Percentiles rank a stretch among this genome's conserved stretches.
Conservation (phyloP, 805 yeast genomes). For the Pichia thaimueangensis region DNA sequence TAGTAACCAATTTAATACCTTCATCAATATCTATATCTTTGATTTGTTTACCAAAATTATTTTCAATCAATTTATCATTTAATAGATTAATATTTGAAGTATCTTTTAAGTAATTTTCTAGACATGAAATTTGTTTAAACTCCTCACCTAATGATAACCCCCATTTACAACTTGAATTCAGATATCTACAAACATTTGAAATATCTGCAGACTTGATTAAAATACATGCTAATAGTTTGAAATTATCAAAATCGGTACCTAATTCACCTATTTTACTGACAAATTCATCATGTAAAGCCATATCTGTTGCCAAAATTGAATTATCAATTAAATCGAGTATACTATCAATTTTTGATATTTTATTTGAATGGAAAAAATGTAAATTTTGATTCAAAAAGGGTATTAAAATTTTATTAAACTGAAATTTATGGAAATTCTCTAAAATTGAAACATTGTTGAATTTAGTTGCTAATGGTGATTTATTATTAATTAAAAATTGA, state of each 20-base stretch:
- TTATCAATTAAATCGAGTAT: slow-evolving; percentile 13
- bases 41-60: slow-evolving; percentile 7
- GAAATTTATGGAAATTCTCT: slow-evolving; percentile 74
- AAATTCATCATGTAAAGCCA: slow-evolving; percentile 81
- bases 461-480: slow-evolving; percentile 56
- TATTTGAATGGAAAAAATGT: slow-evolving; percentile 19
- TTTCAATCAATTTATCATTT: slow-evolving; percentile 4
- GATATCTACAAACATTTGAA: slow-evolving; percentile 82
- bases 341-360: slow-evolving; percentile 31
- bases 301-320: slow-evolving; percentile 76
- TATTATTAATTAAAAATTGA: slow-evolving; percentile 50
- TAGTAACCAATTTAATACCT: slow-evolving; percentile 41
- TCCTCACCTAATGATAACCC: slow-evolving; percentile 75
- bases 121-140: slow-evolving; percentile 55
- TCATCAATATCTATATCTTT: slow-evolving; percentile 32
- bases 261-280: slow-evolving; percentile 43
- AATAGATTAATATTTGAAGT: neutral
- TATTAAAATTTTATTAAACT: slow-evolving; percentile 42
- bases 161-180: slow-evolving; percentile 76
- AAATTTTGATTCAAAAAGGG: slow-evolving; percentile 14
- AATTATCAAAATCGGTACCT: slow-evolving; percentile 22
- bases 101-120: slow-evolving; percentile 34
- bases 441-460: slow-evolving; percentile 65
- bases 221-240: slow-evolving; percentile 50
- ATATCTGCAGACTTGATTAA: slow-evolving; percentile 93